Evolutionary conservation across 805 yeast species (phyloP).

Genomic region (Metschnikowia reukaufii): DNA sequence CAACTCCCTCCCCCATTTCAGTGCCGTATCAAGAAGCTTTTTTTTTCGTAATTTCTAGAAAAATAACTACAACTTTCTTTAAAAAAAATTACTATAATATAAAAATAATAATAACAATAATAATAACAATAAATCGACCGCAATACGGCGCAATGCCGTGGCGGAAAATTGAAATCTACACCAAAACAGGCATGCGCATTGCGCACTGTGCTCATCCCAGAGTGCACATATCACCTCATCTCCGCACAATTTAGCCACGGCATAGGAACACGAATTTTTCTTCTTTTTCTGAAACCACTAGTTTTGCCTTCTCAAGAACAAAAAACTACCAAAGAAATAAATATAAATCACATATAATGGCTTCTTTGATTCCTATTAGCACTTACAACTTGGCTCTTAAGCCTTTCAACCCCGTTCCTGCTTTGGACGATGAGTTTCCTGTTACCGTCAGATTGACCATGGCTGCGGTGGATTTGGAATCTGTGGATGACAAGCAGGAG

Average conservation of each 20-base stretch:
- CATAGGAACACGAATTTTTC: neutral
- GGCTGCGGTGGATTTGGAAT: constrained; percentile 93
- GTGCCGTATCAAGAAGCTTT: too few relatives aligned
- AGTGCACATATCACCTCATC: constrained; percentile 11
- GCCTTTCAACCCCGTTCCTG: constrained; percentile 87
- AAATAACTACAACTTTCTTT: too few relatives aligned
- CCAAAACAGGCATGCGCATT: too few relatives aligned
- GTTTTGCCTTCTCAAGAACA: neutral
- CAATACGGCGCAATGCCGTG: too few relatives aligned
- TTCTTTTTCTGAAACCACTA: constrained; percentile 5
- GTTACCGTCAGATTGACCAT: constrained; percentile 87
- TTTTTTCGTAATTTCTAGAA: too few relatives aligned
- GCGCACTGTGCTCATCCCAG: constrained; percentile 3
- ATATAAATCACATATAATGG: constrained; percentile 42
- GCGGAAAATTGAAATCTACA: too few relatives aligned
- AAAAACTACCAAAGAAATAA: neutral
- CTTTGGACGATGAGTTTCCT: constrained; percentile 83
- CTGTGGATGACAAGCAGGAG: constrained; percentile 73
- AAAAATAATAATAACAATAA: too few relatives aligned
- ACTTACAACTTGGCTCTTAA: constrained; percentile 80
- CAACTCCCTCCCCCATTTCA: too few relatives aligned
- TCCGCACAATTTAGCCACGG: constrained; percentile 7
- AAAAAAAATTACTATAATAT: too few relatives aligned
- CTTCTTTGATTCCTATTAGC: constrained; percentile 77
- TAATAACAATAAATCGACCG: too few relatives aligned